A percentile compares a stretch with the other conserved stretches of the same genome.
phyloP scores from a whole-genome alignment of 805 yeast genomes.

The Kluyveromyces aestuarii region DNA sequence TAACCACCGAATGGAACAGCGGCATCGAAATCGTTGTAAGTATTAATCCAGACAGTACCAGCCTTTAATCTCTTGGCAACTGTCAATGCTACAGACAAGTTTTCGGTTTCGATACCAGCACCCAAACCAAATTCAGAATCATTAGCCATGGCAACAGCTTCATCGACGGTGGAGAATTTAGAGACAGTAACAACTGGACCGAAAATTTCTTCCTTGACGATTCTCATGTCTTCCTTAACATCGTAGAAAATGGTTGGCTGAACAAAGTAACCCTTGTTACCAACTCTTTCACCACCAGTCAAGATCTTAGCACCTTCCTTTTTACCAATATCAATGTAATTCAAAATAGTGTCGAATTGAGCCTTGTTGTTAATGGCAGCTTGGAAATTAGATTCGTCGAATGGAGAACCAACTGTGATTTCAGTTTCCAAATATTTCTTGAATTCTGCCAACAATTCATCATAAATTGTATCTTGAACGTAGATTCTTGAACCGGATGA shows the following conservation, averaged over 20 bases:
- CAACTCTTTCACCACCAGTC: conserved; percentile 63
- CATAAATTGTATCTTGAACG: conserved; percentile 65
- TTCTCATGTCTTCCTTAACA: conserved; percentile 50
- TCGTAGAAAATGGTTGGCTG: conserved; percentile 69
- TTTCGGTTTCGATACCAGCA: conserved; percentile 68
- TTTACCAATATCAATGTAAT: conserved; percentile 59
- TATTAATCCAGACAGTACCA: conserved; percentile 76
- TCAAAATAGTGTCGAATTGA: conserved; percentile 61
- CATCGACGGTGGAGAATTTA: conserved; percentile 60
- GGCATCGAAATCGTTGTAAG: conserved; percentile 69
- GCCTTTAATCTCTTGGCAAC: conserved; percentile 59
- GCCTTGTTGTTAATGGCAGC: conserved; percentile 71
- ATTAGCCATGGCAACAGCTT: conserved; percentile 58
- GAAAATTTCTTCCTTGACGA: conserved; percentile 67
- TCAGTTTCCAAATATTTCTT: conserved; percentile 45
- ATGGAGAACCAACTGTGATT: conserved; percentile 68
- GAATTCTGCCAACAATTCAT: conserved; percentile 48
- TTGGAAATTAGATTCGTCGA: conserved; percentile 55
- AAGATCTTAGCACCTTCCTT: conserved; percentile 56
- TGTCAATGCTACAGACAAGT: conserved; percentile 49
- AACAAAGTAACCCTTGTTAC: conserved; percentile 60
- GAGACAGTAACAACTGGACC: conserved; percentile 71
- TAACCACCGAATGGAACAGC: conserved; percentile 77
- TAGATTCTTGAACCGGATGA: conserved; percentile 76
- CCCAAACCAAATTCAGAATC: conserved; percentile 70